Evolutionary conservation across 83 land plant genomes (phyloP).

Genomic region (Picea mariana): DNA sequence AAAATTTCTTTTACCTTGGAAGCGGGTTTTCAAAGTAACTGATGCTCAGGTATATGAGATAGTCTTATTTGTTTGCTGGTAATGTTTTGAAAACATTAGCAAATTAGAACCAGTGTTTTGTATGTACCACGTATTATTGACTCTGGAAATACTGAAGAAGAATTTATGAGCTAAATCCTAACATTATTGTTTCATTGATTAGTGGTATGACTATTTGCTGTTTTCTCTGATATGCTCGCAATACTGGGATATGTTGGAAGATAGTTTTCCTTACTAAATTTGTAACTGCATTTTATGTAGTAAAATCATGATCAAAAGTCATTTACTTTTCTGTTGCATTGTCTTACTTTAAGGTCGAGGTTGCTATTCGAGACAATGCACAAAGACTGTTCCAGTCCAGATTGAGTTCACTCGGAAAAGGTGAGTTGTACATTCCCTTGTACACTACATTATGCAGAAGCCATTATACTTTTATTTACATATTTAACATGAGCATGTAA

Average conservation of each 20-base stretch:
- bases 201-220: background rate
- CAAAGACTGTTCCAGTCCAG: constrained; percentile 67
- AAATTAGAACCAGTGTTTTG: background rate
- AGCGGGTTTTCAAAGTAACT: constrained; percentile 92
- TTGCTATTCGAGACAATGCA: constrained; percentile 96
- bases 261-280: background rate
- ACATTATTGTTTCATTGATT: no score
- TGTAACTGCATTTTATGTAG: background rate
- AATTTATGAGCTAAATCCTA: background rate
- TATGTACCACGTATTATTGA: background rate
- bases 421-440: constrained; percentile 29
- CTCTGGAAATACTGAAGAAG: background rate
- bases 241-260: background rate
- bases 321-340: constrained; percentile 4
- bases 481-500: background rate
- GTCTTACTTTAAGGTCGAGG: constrained; percentile 59
- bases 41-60: constrained; percentile 74
- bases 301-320: background rate
- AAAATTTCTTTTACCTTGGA: constrained; percentile 94
- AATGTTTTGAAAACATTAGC: background rate
- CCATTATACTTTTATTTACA: background rate
- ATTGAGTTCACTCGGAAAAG: constrained; percentile 59
- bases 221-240: background rate
- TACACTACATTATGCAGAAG: background rate
- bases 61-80: background rate